Evolutionary conservation across 768 basidiomycete species (phyloP).

Genomic region (Kondoa subrosea): DNA sequence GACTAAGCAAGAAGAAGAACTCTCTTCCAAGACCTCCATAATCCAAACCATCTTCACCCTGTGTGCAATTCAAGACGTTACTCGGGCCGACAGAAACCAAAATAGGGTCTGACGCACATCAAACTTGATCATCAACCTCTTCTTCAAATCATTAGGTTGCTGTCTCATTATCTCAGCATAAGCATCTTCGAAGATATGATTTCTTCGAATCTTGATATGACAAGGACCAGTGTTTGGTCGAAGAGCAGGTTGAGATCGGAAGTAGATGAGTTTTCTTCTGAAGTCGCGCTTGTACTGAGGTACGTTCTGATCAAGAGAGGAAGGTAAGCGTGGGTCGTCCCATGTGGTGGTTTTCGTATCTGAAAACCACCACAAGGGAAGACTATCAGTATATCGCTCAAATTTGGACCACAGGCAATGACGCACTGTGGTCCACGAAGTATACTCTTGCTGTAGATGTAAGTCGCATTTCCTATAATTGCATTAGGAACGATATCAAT

Average conservation of each 20-base stretch:
- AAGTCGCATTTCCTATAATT: conserved; percentile 99
- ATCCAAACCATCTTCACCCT: conserved; percentile 90
- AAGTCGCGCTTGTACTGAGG: conserved; percentile 99
- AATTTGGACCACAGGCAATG: neutral
- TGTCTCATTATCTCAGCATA: conserved; percentile 99
- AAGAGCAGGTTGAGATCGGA: conserved; percentile 95
- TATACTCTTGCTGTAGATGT: conserved; percentile 95
- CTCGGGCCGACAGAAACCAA: conserved; percentile 34
- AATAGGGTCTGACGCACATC: conserved; percentile 14
- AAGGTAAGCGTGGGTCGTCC: conserved; percentile 95
- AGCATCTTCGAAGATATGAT: conserved; percentile 97
- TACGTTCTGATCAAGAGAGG: conserved; percentile 85
- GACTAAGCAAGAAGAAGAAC: conserved; percentile 98
- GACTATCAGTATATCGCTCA: no score
- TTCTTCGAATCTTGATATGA: conserved; percentile 93
- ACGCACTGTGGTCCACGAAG: conserved; percentile 97
- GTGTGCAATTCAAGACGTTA: neutral
- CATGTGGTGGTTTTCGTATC: conserved; percentile 81
- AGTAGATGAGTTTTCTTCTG: conserved; percentile 96
- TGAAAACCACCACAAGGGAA: neutral
- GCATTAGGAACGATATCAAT: no score
- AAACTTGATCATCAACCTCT: conserved; percentile 98
- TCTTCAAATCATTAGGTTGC: conserved; percentile 94
- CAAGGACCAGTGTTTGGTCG: conserved; percentile 96
- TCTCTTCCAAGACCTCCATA: conserved; percentile 97